phyloP scores from a whole-genome alignment of 331 rosid genomes.

The Prunus yedoensis region DNA sequence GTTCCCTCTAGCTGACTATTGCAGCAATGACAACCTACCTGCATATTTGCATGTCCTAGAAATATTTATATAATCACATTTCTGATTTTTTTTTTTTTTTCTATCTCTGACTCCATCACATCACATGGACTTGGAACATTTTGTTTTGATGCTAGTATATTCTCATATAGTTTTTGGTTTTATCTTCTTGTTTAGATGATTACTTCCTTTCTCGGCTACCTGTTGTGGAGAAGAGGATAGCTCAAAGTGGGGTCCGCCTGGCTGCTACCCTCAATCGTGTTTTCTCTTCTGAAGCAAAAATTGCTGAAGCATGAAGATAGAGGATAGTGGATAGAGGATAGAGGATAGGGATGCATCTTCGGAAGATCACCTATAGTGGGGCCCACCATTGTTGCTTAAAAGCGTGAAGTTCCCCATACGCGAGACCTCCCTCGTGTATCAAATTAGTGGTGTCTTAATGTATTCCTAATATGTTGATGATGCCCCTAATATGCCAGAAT shows the following conservation, averaged over 20 bases:
- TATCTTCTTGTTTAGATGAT: conserved; percentile 42
- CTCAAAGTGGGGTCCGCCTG: conserved; percentile 76
- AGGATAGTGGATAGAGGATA: conserved; percentile 40
- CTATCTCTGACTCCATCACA: neutral
- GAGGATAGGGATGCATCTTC: conserved; percentile 19
- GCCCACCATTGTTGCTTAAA: conserved; percentile 5
- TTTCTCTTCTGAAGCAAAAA: conserved; percentile 39
- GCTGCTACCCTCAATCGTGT: conserved; percentile 72
- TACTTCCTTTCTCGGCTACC: conserved; percentile 79
- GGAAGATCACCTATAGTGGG: neutral
- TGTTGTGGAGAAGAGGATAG: conserved; percentile 79
- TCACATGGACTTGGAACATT: neutral
- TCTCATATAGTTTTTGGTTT: conserved; percentile 3
- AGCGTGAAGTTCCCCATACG: conserved; percentile 18
- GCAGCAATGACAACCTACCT: neutral
- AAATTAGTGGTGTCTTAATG: neutral
- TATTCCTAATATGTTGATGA: neutral
- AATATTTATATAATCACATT: neutral
- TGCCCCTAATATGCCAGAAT: conserved; percentile 35
- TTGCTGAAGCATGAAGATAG: conserved; percentile 48
- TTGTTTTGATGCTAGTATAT: conserved; percentile 2
- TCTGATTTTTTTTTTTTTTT: neutral
- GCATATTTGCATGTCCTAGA: neutral
- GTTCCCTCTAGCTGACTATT: neutral
- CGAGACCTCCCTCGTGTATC: neutral